Percentiles rank a stretch among this genome's conserved stretches.
Evolutionary conservation across 2,329 filamentous ascomycete genomes (phyloP).

Genomic region (Balansia obtecta): DNA sequence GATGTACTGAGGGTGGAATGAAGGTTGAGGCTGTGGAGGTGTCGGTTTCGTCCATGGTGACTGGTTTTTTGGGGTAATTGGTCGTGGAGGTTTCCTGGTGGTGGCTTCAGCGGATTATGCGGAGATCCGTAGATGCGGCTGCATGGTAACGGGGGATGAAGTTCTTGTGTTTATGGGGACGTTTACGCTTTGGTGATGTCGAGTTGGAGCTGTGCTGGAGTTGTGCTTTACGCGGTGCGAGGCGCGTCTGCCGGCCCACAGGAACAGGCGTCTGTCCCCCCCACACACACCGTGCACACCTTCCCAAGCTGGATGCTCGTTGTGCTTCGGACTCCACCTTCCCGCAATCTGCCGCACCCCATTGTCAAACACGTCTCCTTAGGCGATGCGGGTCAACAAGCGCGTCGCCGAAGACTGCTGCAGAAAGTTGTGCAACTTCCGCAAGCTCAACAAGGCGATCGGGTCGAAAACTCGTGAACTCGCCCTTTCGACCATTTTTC

Average conservation of each 20-base stretch:
- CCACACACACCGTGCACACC: background rate
- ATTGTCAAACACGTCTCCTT: background rate
- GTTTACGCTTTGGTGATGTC: background rate
- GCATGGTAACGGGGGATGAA: no score
- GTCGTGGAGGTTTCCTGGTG: background rate
- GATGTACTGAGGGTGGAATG: constrained; percentile 58
- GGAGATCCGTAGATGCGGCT: no score
- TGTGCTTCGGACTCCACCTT: background rate
- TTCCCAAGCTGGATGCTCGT: background rate
- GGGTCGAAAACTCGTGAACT: background rate
- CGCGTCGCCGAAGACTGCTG: background rate
- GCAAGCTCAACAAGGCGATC: background rate
- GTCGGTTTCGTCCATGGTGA: constrained; percentile 7
- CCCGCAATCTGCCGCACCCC: background rate
- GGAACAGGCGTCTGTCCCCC: no score
- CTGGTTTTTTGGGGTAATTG: background rate
- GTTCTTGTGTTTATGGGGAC: background rate
- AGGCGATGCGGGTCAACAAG: background rate
- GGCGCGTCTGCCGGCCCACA: constrained; percentile 12
- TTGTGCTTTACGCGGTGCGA: constrained; percentile 5
- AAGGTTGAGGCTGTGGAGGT: constrained; percentile 24
- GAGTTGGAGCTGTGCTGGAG: background rate
- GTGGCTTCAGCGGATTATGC: no score
- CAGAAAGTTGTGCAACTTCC: background rate
- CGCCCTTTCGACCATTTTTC: background rate